Conservation (phyloP, 2,329 filamentous ascomycete species). For the Domatiomyces globalis region DNA sequence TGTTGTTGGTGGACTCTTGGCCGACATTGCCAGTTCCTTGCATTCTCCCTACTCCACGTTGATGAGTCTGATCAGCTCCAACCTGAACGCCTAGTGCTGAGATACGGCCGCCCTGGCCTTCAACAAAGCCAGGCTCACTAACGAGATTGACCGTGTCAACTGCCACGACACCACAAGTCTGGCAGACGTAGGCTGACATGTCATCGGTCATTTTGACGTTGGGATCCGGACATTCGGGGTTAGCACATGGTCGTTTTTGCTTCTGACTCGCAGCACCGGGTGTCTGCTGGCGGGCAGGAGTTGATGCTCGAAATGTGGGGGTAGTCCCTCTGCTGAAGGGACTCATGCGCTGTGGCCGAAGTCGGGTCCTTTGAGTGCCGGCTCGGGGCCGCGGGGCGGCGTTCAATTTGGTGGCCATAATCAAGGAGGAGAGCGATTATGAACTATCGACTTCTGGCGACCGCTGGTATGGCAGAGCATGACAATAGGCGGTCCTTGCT, state of each 20-base stretch:
- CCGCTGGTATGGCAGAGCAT: neutral
- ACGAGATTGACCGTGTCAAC: constrained; percentile 76
- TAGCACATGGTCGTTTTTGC: constrained; percentile 25
- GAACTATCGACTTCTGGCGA: neutral
- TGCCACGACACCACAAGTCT: constrained; percentile 70
- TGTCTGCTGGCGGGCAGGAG: neutral
- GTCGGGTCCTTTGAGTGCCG: neutral
- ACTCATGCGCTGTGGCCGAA: neutral
- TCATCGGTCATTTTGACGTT: constrained; percentile 29
- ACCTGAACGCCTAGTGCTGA: constrained; percentile 84
- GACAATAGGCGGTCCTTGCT: neutral
- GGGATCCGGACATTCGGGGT: constrained; percentile 31
- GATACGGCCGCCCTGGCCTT: constrained; percentile 70
- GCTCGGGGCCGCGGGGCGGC: neutral
- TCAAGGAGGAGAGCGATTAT: neutral
- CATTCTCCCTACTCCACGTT: constrained; percentile 39
- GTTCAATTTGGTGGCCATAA: neutral
- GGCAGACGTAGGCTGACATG: constrained; percentile 48
- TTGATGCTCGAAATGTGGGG: neutral
- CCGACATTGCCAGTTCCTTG: constrained; percentile 27
- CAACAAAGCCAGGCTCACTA: constrained; percentile 79
- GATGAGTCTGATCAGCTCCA: constrained; percentile 68
- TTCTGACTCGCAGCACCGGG: neutral
- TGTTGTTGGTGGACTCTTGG: constrained; percentile 24
- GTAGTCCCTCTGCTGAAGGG: neutral